Evolutionary conservation across 2,329 filamentous ascomycete species (phyloP).

Genomic region (Trichoderma cornu-damae): DNA sequence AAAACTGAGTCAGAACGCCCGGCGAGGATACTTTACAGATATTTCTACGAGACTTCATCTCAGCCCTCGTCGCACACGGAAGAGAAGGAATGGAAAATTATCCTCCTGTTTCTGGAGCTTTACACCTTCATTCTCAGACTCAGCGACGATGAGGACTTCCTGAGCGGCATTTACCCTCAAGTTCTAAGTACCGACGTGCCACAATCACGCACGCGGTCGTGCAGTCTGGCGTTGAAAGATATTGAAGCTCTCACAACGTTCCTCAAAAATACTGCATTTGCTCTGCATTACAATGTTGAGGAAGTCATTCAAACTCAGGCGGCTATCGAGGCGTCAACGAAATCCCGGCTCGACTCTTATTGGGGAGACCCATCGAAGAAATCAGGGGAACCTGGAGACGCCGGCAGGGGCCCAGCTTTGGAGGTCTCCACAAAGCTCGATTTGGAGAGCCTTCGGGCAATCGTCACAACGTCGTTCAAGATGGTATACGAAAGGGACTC

Average conservation of each 20-base stretch:
- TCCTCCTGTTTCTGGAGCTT: conserved; percentile 86
- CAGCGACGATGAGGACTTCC: conserved; percentile 95
- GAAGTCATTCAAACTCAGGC: conserved; percentile 44
- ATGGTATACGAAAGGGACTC: conserved; percentile 95
- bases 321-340: conserved; percentile 23
- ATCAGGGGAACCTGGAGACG: not conserved
- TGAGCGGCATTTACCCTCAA: conserved; percentile 51
- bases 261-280: conserved; percentile 85
- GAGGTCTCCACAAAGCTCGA: conserved; percentile 46
- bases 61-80: conserved; percentile 25
- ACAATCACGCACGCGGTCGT: conserved; percentile 49
- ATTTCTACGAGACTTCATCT: conserved; percentile 29
- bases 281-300: conserved; percentile 75
- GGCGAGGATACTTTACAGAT: conserved; percentile 29
- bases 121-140: conserved; percentile 90
- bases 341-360: conserved; percentile 30
- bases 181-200: conserved; percentile 36
- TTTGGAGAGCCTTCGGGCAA: conserved; percentile 70
- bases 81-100: conserved; percentile 72
- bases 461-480: conserved; percentile 73
- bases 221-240: conserved; percentile 66
- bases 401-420: not conserved
- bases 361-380: conserved; percentile 19
- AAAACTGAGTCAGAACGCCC: conserved; percentile 29
- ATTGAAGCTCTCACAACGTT: conserved; percentile 73